These are phyloP conservation scores for Penicillium argentinense DNA, from an alignment of 495 filamentous ascomycete species.

Conservation along the genomic window DNA sequence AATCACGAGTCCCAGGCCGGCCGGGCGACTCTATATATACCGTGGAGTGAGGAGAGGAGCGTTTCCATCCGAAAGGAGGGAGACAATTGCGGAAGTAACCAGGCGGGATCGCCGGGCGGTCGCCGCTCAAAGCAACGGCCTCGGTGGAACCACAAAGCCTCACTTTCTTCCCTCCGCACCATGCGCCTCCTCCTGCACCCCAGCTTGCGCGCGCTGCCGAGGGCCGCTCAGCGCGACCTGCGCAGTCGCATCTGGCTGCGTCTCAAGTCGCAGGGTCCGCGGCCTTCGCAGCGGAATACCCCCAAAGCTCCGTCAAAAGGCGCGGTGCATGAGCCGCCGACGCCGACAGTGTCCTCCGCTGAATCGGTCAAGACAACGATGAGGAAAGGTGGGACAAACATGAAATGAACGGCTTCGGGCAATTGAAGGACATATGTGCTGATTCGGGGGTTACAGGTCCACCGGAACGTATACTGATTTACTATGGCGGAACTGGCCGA, in stretches of 20 bases:
- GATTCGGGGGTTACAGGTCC: slow-evolving; percentile 5
- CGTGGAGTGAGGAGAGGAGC: neutral
- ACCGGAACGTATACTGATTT: too few relatives aligned
- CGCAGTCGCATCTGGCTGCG: slow-evolving; percentile 29
- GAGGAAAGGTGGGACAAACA: slow-evolving; percentile 31
- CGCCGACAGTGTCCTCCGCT: slow-evolving; percentile 20
- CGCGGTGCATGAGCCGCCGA: slow-evolving; percentile 9
- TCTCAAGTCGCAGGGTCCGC: slow-evolving; percentile 30
- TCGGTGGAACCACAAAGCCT: neutral
- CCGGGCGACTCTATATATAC: too few relatives aligned
- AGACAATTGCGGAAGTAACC: too few relatives aligned
- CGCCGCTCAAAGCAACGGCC: neutral
- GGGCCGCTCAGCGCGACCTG: slow-evolving; percentile 26
- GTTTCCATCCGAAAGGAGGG: neutral
- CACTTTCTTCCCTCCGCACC: neutral
- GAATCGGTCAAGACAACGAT: slow-evolving; percentile 19
- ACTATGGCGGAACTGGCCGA: slow-evolving; percentile 66
- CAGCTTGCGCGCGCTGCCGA: slow-evolving; percentile 34
- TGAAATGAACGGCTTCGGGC: neutral
- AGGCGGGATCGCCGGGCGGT: slow-evolving; percentile 7
- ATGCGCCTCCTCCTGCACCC: slow-evolving; percentile 41
- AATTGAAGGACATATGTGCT: slow-evolving; percentile 10
- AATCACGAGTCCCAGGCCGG: slow-evolving; percentile 8
- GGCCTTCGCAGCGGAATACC: slow-evolving; percentile 28
- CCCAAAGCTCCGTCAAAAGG: slow-evolving; percentile 18